Base-by-base conservation (phyloP, 768 basidiomycete species). In the Naematelia aurantialba region DNA sequence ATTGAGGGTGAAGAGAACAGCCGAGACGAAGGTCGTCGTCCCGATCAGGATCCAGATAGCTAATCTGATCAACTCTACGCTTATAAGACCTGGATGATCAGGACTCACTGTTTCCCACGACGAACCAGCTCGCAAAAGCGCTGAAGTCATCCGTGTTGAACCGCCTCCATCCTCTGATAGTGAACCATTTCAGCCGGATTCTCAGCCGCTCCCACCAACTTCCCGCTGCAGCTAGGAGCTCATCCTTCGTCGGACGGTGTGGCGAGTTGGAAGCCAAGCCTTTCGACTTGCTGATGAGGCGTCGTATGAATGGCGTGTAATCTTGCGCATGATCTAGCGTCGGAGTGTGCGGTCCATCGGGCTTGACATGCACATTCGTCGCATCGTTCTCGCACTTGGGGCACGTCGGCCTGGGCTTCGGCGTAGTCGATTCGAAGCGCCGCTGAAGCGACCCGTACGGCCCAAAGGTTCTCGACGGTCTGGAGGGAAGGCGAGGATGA, bases 121-220 rank as follows among this genome's bases (percentile, higher is more conserved):
- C 79, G 65, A 96, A 91, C 89, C 91, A 93, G 53, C 89, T 92
- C 30, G 94, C 79, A 78, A 99, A 97, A 0, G 93, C 94, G 44
- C 91, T 93, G 55, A 94, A 89, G 75, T 99, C 96, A 75, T 99
- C 96, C 52, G 89, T 87, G 66, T 96, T 92, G 79, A 93, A 99
- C 70, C 85, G 87, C 48, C 94, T 85, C 79, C 96, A 99, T 3
- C 89, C 91, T 62, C 89, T 83, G 68, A 98, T 93, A 11, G 91
- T 91, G 65, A 92, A 88, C 96, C 96, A 99, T 74, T 91, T 91
- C 80, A 97, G 90, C n/a, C 91, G 84, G 66, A 98, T 88, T 21
- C 87, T 83, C 22, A 88, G 76, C 2, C 96, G 85, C 65, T 94
- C 84, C 86, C 91, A 91, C 75, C 93, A 92, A n/a, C 87, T 86